These are phyloP conservation scores for Aspergillus terreus DNA, from an alignment of 2,329 filamentous ascomycete species.

Conservation along the genomic window DNA sequence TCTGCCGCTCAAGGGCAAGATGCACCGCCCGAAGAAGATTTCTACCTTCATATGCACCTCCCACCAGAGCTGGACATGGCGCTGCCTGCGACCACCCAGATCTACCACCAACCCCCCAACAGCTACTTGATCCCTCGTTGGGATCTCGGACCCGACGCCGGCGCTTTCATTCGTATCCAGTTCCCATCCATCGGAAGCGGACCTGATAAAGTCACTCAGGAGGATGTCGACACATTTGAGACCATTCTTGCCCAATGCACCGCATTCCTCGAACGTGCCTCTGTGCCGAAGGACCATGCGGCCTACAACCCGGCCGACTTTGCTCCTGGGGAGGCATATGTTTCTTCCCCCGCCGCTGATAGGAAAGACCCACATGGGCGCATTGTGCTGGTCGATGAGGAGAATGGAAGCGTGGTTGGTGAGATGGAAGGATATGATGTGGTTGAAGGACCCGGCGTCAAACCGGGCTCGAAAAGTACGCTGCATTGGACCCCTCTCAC, in stretches of 20 bases:
- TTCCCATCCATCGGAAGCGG: constrained; percentile 73
- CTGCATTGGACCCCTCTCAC: constrained; percentile 1
- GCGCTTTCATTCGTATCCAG: constrained; percentile 88
- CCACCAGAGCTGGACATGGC: constrained; percentile 92
- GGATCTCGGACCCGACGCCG: constrained; percentile 84
- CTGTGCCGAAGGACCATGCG: constrained; percentile 50
- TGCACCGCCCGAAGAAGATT: constrained; percentile 73
- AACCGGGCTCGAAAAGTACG: constrained; percentile 87
- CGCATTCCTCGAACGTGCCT: constrained; percentile 82
- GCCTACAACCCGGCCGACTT: constrained; percentile 79
- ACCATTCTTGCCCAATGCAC: constrained; percentile 98
- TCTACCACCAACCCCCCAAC: constrained; percentile 89
- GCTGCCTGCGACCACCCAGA: constrained; percentile 90
- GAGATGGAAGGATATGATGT: constrained; percentile 82
- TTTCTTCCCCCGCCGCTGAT: constrained; percentile 36
- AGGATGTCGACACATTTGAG: constrained; percentile 94
- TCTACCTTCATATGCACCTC: constrained; percentile 92
- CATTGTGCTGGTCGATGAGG: constrained; percentile 91
- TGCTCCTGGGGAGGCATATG: constrained; percentile 75
- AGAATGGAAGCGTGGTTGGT: constrained; percentile 91
- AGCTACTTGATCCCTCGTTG: constrained; percentile 94
- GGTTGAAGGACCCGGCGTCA: constrained; percentile 70
- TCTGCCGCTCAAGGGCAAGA: constrained; percentile 56
- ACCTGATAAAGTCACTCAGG: constrained; percentile 64
- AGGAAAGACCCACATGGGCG: constrained; percentile 56